A percentile compares a stretch with the other conserved stretches of the same genome.
phyloP scores from a whole-genome alignment of 805 yeast genomes.

The Debaryomyces castellii region DNA sequence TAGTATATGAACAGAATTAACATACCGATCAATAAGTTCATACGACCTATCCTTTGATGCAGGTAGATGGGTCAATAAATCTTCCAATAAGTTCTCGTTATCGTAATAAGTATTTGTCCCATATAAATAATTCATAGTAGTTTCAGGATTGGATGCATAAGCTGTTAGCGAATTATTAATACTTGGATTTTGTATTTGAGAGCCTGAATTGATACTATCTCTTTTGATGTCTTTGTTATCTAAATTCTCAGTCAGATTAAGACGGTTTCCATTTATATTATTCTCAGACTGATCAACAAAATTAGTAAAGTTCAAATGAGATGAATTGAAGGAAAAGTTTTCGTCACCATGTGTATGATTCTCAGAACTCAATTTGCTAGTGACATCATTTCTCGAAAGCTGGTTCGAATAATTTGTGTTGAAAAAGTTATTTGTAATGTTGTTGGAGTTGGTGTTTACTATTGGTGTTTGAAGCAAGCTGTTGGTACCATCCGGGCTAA shows the following conservation, averaged over 20 bases:
- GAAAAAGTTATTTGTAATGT: conserved; percentile 36
- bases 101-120: conserved; percentile 41
- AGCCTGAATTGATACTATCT: not conserved
- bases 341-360: conserved; percentile 14
- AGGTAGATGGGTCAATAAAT: conserved; percentile 47
- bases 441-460: conserved; percentile 26
- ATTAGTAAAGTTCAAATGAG: not conserved
- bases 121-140: conserved; percentile 31
- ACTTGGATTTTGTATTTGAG: conserved; percentile 15
- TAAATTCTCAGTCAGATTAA: not conserved
- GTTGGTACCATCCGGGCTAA: conserved; percentile 1
- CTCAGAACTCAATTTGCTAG: conserved; percentile 31
- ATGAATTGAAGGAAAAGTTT: not conserved
- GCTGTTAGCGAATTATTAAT: conserved; percentile 28
- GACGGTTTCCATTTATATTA: not conserved
- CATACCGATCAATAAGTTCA: conserved; percentile 47
- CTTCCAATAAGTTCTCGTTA: conserved; percentile 32
- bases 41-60: conserved; percentile 40
- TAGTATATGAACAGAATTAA: conserved; percentile 55
- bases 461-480: conserved; percentile 26
- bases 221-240: not conserved
- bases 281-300: not conserved
- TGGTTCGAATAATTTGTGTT: conserved; percentile 23
- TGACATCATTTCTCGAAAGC: conserved; percentile 26
- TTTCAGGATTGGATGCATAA: conserved; percentile 32